Percentiles rank a stretch among this genome's conserved stretches.
Conservation (phyloP, 2,329 filamentous ascomycete genomes). For the Zalaria sp. region DNA sequence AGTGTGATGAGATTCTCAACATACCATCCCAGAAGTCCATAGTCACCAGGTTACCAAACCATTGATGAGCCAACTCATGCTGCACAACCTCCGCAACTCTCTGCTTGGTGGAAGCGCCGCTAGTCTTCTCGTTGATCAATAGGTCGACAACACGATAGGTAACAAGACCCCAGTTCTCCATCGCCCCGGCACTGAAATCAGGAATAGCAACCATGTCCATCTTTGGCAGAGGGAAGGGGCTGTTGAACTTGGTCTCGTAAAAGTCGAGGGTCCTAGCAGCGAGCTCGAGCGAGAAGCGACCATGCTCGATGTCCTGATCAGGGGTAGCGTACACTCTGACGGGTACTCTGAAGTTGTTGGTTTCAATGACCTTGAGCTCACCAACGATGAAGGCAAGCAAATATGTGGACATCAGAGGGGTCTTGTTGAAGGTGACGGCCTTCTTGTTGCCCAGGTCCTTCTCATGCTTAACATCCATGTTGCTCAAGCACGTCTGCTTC, state of each 20-base stretch:
- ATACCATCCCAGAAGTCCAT: conserved; percentile 88
- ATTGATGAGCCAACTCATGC: conserved; percentile 93
- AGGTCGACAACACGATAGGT: conserved; percentile 90
- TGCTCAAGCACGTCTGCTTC: conserved; percentile 80
- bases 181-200: conserved; percentile 87
- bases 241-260: conserved; percentile 90
- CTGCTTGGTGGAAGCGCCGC: conserved; percentile 79
- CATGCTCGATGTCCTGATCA: conserved; percentile 80
- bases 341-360: conserved; percentile 77
- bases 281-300: conserved; percentile 77
- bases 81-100: conserved; percentile 90
- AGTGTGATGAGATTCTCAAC: conserved; percentile 39
- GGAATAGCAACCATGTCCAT: conserved; percentile 96
- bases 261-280: conserved; percentile 82
- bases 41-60: conserved; percentile 94
- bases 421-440: conserved; percentile 82
- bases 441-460: conserved; percentile 62
- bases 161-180: conserved; percentile 97
- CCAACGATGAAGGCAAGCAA: conserved; percentile 87
- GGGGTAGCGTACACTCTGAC: conserved; percentile 89
- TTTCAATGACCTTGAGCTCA: conserved; percentile 88
- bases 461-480: conserved; percentile 86
- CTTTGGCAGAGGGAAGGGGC: conserved; percentile 75
- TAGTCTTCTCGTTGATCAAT: conserved; percentile 81
- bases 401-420: conserved; percentile 91